These are phyloP conservation scores for Cymbidium sinense DNA, from an alignment of 106 monocot genomes.

Conservation along the genomic window DNA sequence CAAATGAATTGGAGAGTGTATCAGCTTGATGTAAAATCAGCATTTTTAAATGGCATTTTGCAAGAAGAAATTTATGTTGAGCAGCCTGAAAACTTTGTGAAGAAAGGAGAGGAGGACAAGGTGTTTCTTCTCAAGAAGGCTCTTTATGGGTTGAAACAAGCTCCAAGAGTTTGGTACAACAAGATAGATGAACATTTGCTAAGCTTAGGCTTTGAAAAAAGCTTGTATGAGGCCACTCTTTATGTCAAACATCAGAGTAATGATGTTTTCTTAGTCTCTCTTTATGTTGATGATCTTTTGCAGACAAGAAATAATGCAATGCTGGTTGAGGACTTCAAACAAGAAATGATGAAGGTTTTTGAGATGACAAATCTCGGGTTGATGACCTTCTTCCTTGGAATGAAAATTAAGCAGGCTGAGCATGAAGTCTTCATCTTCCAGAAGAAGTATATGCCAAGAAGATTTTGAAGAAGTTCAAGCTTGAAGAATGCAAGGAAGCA, in stretches of 20 bases:
- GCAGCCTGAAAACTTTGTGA: not conserved
- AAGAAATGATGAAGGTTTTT: slow-evolving; percentile 1
- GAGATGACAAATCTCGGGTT: not conserved
- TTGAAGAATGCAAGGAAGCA: not conserved
- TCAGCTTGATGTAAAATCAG: not conserved
- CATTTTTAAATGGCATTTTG: not conserved
- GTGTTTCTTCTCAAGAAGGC: not conserved
- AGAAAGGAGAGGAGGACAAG: not conserved
- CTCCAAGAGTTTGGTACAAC: slow-evolving; percentile 8
- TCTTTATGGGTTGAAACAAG: no score
- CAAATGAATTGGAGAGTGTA: not conserved
- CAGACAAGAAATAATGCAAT: not conserved
- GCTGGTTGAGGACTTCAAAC: not conserved
- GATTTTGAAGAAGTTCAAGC: slow-evolving; percentile 4
- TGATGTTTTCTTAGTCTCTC: not conserved
- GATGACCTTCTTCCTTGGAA: slow-evolving; percentile 2
- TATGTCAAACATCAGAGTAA: not conserved
- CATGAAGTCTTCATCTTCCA: slow-evolving; percentile 8
- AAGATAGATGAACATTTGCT: not conserved
- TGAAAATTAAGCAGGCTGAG: not conserved
- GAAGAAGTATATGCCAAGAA: slow-evolving; percentile 4
- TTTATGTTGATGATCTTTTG: slow-evolving; percentile 10
- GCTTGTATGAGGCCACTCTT: not conserved
- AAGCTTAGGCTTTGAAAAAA: not conserved
- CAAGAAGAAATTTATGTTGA: not conserved